Base-by-base conservation (phyloP, 371 early-diverging fungal species). In the Saksenaea oblongispora region DNA sequence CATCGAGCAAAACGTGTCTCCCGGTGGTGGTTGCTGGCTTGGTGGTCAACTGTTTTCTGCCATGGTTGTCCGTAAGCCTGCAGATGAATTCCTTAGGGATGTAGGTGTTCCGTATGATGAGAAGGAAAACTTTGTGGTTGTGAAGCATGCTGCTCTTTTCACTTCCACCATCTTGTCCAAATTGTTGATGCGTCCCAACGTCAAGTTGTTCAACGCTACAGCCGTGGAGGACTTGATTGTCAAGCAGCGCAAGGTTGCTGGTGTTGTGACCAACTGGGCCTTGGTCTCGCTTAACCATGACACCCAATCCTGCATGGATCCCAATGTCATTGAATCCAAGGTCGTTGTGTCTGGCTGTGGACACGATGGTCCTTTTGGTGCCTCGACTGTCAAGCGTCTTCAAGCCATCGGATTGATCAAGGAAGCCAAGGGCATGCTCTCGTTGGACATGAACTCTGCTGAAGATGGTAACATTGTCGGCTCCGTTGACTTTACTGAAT, bases 301-400 rank as follows among this genome's bases (percentile, higher is more conserved):
- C 66, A 87, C 89, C 53, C 91, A 91, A 72, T 87, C 86, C 11
- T 91, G 91, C 79, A 91, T 91, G 91, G 91, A 91, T 65, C 91
- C 91, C 57, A 84, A 87, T 59, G 86, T 85, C 39, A 85, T 91
- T 63, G 86, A 85, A 69, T 78, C 89, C 76, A 86, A 85, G 76
- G 82, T 91, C 17, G 81, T 89, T 54, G 84, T 88, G 61, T 91
- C 91, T 34, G 87, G 85, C 56, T 84, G 84, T 53, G 91, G 91
- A 13, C 91, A 91, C 62, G 91, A 89, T 70, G 89, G 89, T 26
- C 89, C 89, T 34, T 85, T 89, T 76, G 91, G 91, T 61, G 91
- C 91, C 26, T 84, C 86, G 34, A 80, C 86, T 62, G 87, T 89
- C 63, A 89, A 89, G 78, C 82, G 91, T 61, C 81, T 91, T 39